These are phyloP conservation scores for Margaritispora aquatica DNA, from an alignment of 495 filamentous ascomycete species.

Conservation along the genomic window DNA sequence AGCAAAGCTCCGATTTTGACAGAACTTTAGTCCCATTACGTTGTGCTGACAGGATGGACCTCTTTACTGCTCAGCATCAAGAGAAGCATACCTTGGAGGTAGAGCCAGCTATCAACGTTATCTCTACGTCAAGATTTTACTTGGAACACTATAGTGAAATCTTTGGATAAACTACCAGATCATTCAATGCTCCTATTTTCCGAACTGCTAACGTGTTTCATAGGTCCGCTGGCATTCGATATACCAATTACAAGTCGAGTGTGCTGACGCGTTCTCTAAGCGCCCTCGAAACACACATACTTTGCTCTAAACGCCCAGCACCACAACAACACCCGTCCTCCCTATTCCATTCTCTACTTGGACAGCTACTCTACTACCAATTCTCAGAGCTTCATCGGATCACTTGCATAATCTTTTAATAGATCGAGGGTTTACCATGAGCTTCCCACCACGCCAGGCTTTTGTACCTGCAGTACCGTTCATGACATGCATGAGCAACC, in stretches of 20 bases:
- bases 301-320: constrained; percentile 11
- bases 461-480: not conserved
- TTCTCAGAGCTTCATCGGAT: constrained; percentile 3
- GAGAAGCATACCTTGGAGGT: too few relatives aligned
- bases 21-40: too few relatives aligned
- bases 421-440: not conserved
- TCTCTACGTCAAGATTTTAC: too few relatives aligned
- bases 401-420: constrained; percentile 7
- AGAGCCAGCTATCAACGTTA: too few relatives aligned
- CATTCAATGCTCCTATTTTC: not conserved
- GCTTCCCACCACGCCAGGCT: not conserved
- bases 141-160: too few relatives aligned
- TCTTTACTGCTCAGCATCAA: too few relatives aligned
- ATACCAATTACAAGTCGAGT: constrained; percentile 5
- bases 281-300: constrained; percentile 5
- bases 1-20: too few relatives aligned
- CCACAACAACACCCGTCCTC: not conserved
- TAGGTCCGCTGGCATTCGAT: not conserved
- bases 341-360: constrained; percentile 11
- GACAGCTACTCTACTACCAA: constrained; percentile 15
- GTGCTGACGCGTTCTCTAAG: constrained; percentile 10
- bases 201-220: not conserved
- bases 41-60: too few relatives aligned
- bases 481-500: not conserved
- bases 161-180: too few relatives aligned